Conservation (phyloP, 2,329 filamentous ascomycete genomes). For the Colletotrichum spaethianum region DNA sequence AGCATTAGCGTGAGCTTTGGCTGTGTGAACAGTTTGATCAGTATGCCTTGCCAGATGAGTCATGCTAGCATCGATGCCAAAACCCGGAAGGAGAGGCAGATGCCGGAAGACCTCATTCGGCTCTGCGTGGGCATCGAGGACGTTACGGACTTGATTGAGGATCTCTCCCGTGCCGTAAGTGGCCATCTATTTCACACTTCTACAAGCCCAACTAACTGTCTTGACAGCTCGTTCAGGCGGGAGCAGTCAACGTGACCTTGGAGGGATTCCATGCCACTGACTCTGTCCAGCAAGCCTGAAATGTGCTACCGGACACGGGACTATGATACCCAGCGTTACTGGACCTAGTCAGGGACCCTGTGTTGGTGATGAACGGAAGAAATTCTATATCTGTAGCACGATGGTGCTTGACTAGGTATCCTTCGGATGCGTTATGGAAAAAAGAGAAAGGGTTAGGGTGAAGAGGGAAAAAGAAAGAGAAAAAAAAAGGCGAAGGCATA, state of each 20-base stretch:
- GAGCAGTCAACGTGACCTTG: slow-evolving; percentile 88
- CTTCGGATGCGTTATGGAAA: background rate
- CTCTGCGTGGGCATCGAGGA: slow-evolving; percentile 98
- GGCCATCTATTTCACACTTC: background rate
- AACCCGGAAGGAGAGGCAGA: slow-evolving; percentile 87
- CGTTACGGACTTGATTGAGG: slow-evolving; percentile 90
- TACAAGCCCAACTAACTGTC: slow-evolving; percentile 44
- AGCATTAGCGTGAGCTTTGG: slow-evolving; percentile 98
- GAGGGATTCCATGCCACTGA: slow-evolving; percentile 81
- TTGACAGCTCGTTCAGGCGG: slow-evolving; percentile 88
- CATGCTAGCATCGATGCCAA: slow-evolving; percentile 98
- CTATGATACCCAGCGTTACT: background rate
- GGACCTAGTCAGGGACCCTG: background rate
- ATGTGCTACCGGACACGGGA: slow-evolving; percentile 3
- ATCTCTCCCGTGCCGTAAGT: slow-evolving; percentile 90
- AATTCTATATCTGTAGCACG: slow-evolving; percentile 1
- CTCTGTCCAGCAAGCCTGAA: slow-evolving; percentile 5
- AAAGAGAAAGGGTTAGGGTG: background rate
- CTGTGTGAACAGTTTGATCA: slow-evolving; percentile 98
- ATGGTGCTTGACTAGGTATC: background rate
- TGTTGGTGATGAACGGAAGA: slow-evolving; percentile 11
- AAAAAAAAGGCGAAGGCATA: background rate
- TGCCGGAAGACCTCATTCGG: slow-evolving; percentile 97
- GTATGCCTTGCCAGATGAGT: slow-evolving; percentile 99
- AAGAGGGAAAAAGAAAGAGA: background rate